Evolutionary conservation across 345 rosid genomes (phyloP).

Genomic region (Acer negundo): DNA sequence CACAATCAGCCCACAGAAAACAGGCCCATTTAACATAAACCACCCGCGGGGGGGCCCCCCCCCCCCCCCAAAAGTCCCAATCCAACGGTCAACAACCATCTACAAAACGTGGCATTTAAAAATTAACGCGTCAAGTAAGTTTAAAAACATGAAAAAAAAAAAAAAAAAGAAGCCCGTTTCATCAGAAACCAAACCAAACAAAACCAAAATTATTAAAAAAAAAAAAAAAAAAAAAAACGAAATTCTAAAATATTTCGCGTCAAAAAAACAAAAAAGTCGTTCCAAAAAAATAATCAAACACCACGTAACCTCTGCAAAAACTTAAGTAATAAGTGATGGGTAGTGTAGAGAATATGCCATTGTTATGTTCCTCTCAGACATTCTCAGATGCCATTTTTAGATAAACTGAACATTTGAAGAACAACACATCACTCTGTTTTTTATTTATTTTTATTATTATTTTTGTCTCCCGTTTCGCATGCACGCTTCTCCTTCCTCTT

Average conservation of each 20-base stretch:
- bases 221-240: background rate
- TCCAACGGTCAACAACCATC: slow-evolving; percentile 1
- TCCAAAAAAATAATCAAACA: background rate
- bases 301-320: slow-evolving; percentile 3
- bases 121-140: background rate
- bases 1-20: background rate
- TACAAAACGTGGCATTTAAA: slow-evolving; percentile 5
- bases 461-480: slow-evolving; percentile 12
- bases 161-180: too few relatives aligned
- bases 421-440: background rate
- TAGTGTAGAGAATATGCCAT: slow-evolving; percentile 34
- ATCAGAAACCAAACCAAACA: too few relatives aligned
- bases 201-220: background rate
- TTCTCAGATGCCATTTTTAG: slow-evolving; percentile 30
- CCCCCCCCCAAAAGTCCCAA: background rate
- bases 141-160: too few relatives aligned
- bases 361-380: slow-evolving; percentile 24
- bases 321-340: background rate
- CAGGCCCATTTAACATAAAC: background rate
- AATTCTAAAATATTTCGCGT: background rate
- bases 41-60: too few relatives aligned
- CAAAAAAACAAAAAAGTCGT: background rate
- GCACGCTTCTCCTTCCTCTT: slow-evolving; percentile 7
- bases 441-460: background rate
- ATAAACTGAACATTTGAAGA: background rate